Percentiles rank a stretch among this genome's conserved stretches.
These are phyloP conservation scores for Ceratocystis albifundus DNA, from an alignment of 2,329 filamentous ascomycete genomes.

Conservation along the genomic window DNA sequence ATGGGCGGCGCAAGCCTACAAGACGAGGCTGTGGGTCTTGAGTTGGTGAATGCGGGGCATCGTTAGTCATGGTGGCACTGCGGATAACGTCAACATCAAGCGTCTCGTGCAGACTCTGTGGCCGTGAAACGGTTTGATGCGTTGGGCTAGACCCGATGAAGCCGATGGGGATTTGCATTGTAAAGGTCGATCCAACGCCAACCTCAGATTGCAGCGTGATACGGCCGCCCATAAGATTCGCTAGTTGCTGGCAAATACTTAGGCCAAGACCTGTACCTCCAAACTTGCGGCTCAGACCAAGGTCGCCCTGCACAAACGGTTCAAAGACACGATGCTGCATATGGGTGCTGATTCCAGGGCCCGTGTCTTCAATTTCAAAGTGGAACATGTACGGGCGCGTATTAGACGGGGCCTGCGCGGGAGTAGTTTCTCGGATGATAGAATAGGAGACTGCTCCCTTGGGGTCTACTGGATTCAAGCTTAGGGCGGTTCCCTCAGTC, in stretches of 20 bases:
- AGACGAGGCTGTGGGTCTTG: slow-evolving; percentile 63
- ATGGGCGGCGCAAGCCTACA: slow-evolving; percentile 71
- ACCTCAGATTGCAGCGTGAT: slow-evolving; percentile 61
- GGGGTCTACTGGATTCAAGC: slow-evolving; percentile 52
- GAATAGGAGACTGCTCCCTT: slow-evolving; percentile 38
- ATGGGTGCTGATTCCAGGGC: slow-evolving; percentile 68
- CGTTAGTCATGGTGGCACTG: slow-evolving; percentile 25
- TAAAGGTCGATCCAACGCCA: slow-evolving; percentile 69
- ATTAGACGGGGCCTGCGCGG: slow-evolving; percentile 48
- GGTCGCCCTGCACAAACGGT: slow-evolving; percentile 86
- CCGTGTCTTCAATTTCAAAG: slow-evolving; percentile 80
- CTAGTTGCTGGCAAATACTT: slow-evolving; percentile 80
- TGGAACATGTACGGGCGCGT: slow-evolving; percentile 64
- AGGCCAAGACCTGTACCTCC: slow-evolving; percentile 80
- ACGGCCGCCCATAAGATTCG: slow-evolving; percentile 67
- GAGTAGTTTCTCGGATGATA: slow-evolving; percentile 43
- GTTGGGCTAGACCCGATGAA: slow-evolving; percentile 56
- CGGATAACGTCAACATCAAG: slow-evolving; percentile 26
- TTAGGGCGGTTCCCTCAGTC: slow-evolving; percentile 41
- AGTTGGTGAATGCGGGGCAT: slow-evolving; percentile 35
- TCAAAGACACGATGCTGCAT: slow-evolving; percentile 81
- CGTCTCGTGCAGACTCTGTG: slow-evolving; percentile 35
- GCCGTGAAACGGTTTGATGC: slow-evolving; percentile 41
- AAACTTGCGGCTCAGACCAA: slow-evolving; percentile 78
- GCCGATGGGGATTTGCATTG: slow-evolving; percentile 67